Conservation (phyloP, 1,139 yeast species). For the Protomyces lactucae-debilis region DNA sequence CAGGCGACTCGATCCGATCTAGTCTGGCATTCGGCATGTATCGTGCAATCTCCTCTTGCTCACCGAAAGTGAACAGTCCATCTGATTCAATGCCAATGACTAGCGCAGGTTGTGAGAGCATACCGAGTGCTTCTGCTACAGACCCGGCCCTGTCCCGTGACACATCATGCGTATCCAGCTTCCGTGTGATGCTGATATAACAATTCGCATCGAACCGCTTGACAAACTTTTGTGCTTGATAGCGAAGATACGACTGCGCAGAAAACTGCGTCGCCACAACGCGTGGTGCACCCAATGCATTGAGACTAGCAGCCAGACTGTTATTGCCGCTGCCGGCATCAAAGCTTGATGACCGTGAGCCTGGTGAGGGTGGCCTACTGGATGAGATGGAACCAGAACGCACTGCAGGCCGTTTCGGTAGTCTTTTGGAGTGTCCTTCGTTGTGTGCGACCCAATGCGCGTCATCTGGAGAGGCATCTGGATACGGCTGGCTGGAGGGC, state of each 20-base stretch:
- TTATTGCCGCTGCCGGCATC: conserved; percentile 1
- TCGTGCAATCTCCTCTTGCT: conserved; percentile 77
- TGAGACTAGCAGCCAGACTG: conserved; percentile 1
- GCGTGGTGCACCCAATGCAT: conserved; percentile 1
- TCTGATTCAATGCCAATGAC: conserved; percentile 87
- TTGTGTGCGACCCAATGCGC: conserved; percentile 55
- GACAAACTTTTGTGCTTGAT: conserved; percentile 88
- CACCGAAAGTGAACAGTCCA: conserved; percentile 86
- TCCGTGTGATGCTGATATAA: conserved; percentile 86
- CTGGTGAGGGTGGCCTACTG: background rate
- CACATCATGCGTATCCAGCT: conserved; percentile 90
- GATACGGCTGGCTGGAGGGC: conserved; percentile 41
- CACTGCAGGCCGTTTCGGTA: conserved; percentile 35
- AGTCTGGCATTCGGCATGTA: conserved; percentile 65
- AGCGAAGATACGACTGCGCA: conserved; percentile 88
- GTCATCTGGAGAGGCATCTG: conserved; percentile 44
- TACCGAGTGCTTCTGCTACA: conserved; percentile 50
- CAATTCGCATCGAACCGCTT: conserved; percentile 93
- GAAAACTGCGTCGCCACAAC: conserved; percentile 81
- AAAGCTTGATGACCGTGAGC: conserved; percentile 14
- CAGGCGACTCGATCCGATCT: conserved; percentile 79
- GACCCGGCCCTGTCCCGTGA: conserved; percentile 64
- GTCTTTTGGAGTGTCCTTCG: conserved; percentile 49
- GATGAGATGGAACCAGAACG: conserved; percentile 10
- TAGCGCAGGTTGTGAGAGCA: conserved; percentile 66